Evolutionary conservation across 352 stramenopile genomes (phyloP).

Genomic region (Pseudoperonospora humuli): DNA sequence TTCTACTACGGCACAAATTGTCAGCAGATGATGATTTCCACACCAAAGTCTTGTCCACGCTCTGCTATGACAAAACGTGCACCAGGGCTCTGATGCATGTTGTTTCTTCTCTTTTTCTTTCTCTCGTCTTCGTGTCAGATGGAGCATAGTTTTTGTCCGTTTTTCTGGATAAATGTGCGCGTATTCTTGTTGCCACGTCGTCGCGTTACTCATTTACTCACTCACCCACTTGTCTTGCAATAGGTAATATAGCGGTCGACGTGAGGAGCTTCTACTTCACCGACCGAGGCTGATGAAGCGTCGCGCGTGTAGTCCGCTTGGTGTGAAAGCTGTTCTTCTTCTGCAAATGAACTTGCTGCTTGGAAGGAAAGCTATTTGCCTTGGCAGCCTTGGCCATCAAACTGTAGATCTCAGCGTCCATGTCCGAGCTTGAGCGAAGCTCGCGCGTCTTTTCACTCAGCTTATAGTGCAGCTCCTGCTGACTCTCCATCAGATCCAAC

Average conservation of each 20-base stretch:
- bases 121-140: not conserved
- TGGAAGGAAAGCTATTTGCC: slow-evolving; percentile 25
- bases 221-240: too few species aligned
- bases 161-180: slow-evolving; percentile 21
- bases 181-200: slow-evolving; percentile 11
- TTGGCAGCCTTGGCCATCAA: slow-evolving; percentile 49
- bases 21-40: slow-evolving; percentile 7
- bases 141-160: slow-evolving; percentile 10
- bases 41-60: not conserved
- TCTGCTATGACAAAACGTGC: slow-evolving; percentile 8
- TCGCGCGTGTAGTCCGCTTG: slow-evolving; percentile 43
- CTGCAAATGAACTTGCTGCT: slow-evolving; percentile 26
- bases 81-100: slow-evolving; percentile 4
- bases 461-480: slow-evolving; percentile 60
- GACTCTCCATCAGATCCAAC: slow-evolving; percentile 70
- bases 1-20: slow-evolving; percentile 29
- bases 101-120: slow-evolving; percentile 17
- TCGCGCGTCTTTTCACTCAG: slow-evolving; percentile 48
- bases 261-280: slow-evolving; percentile 40
- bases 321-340: slow-evolving; percentile 27
- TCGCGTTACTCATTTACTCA: slow-evolving; percentile 5
- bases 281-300: slow-evolving; percentile 61
- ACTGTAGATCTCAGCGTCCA: slow-evolving; percentile 52
- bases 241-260: too few species aligned
- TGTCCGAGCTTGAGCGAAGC: slow-evolving; percentile 41